Conservation (phyloP, 495 filamentous ascomycete genomes). For the Schizothecium vesticola region DNA sequence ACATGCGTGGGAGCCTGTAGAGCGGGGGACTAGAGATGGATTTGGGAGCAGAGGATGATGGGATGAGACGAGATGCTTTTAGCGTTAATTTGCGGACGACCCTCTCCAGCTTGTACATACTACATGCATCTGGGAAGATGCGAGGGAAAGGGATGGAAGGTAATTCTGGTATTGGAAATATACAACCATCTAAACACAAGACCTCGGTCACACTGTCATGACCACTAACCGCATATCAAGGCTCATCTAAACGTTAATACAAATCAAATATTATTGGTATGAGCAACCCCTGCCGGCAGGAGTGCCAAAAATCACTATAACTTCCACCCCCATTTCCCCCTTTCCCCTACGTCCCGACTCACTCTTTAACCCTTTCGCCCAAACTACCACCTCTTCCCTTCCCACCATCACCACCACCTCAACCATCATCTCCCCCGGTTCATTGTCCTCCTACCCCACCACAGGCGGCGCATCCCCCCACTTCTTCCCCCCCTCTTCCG, state of each 20-base stretch:
- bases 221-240: neutral
- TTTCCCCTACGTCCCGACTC: neutral
- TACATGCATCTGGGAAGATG: neutral
- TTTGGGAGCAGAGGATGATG: neutral
- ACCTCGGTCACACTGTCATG: neutral
- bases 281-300: neutral
- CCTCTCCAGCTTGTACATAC: neutral
- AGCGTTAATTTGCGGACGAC: neutral
- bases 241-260: neutral
- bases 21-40: neutral
- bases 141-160: neutral
- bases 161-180: neutral
- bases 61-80: neutral
- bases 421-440: neutral
- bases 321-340: neutral
- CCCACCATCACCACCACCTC: no score
- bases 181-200: neutral
- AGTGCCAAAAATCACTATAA: neutral
- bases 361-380: neutral
- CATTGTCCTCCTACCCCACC: neutral
- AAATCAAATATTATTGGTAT: neutral
- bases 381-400: no score
- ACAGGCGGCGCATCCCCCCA: neutral
- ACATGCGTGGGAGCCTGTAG: neutral
- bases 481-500: neutral